These are phyloP conservation scores for Phialophora expanda DNA, from an alignment of 2,329 filamentous ascomycete genomes.

Conservation along the genomic window DNA sequence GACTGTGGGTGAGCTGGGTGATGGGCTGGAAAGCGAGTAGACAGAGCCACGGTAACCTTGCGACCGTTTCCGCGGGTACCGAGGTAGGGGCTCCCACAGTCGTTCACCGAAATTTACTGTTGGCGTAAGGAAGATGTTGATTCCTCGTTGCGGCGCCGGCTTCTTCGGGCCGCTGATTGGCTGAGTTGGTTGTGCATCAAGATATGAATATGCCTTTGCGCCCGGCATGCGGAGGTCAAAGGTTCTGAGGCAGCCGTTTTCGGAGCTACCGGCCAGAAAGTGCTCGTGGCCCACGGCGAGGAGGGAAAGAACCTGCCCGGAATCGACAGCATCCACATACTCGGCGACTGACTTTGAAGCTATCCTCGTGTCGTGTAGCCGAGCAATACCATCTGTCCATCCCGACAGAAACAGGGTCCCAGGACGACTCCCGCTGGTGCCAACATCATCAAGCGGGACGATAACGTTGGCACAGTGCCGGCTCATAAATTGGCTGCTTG, in stretches of 20 bases:
- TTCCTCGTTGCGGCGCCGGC: conserved; percentile 40
- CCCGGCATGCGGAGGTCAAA: conserved; percentile 64
- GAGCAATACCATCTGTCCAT: conserved; percentile 62
- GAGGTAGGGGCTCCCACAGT: conserved; percentile 35
- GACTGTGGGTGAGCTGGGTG: conserved; percentile 52
- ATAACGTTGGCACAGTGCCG: conserved; percentile 46
- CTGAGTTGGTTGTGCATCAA: conserved; percentile 20
- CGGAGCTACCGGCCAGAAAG: conserved; percentile 62
- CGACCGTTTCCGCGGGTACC: conserved; percentile 19
- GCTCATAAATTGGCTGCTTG: conserved; percentile 26
- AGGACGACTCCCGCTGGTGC: conserved; percentile 41
- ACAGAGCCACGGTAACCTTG: conserved; percentile 51
- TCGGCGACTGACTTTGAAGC: conserved; percentile 53
- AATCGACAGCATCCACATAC: conserved; percentile 63
- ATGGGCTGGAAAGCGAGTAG: conserved; percentile 53
- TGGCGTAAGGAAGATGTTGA: conserved; percentile 52
- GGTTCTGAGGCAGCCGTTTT: conserved; percentile 65
- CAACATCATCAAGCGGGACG: conserved; percentile 43
- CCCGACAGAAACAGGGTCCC: conserved; percentile 64
- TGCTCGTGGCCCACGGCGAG: conserved; percentile 61
- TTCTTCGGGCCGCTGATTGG: not conserved
- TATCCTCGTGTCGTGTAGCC: conserved; percentile 66
- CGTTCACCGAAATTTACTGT: conserved; percentile 28
- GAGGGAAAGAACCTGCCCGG: conserved; percentile 64
- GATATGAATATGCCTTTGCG: conserved; percentile 47